Base-by-base conservation (phyloP, 768 basidiomycete genomes). In the Serendipita sp. region DNA sequence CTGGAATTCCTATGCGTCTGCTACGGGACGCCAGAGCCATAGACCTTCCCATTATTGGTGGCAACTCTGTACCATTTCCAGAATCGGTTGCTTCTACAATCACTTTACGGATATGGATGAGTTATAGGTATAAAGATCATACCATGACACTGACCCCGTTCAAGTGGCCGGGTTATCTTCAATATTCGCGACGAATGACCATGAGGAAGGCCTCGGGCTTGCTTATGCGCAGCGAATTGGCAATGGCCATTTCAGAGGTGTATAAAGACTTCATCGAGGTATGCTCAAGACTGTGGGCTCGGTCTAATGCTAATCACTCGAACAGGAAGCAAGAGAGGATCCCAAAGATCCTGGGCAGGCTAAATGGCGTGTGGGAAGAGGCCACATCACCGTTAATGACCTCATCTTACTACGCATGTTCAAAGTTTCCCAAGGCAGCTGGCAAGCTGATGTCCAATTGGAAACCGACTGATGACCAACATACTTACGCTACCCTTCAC, bases 281-380 rank as follows among this genome's bases (percentile, higher is more conserved):
- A 34, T 34, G 55, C 31, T 10, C 48, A 18, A 18, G 29, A 8
- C 48, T 18, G 8, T 50, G 48, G 5, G 48, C n/a, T 6, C 48
- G 8, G 29, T 5, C 1, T 31, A 31, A n/a, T 18, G 48, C 48
- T 18, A 18, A 50, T 50, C 48, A 18, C n/a, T 31, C 18, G 33
- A 60, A 60, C 34, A 60, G 55, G 55, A 60, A 29, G 55, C 29
- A n/a, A 23, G 55, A n/a, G 55, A 60, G n/a, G 55, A 60, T 37
- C 27, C 55, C 18, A 60, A 36, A 31, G 29, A 31, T 29, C 34
- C 8, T 60, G 55, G 55, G n/a, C 55, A 60, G 34, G 11, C 55
- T n/a, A 60, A 60, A 60, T 60, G 55, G 55, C 55, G 55, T 60
- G 55, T 60, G 8, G 55, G 55, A n/a, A 16, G 55, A 60, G 55